phyloP scores from a whole-genome alignment of 1,139 yeast genomes.

The Sugiyamaella paludigena region DNA sequence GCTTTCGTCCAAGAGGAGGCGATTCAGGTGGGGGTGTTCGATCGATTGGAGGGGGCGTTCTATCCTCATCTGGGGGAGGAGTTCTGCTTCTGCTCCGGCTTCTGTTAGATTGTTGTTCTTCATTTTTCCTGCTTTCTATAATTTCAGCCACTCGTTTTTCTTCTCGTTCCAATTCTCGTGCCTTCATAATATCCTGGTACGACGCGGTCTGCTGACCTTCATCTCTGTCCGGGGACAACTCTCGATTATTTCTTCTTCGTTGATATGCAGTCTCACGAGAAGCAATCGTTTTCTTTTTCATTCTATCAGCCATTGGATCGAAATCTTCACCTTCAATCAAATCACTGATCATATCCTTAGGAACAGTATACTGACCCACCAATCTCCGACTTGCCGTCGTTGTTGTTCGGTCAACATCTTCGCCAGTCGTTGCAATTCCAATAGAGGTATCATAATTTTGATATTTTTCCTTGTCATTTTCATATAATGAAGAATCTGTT shows the following conservation, averaged over 20 bases:
- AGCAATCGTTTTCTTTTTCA: constrained; percentile 34
- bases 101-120: constrained; percentile 14
- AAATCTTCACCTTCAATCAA: constrained; percentile 36
- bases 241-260: constrained; percentile 40
- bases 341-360: constrained; percentile 32
- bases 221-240: constrained; percentile 33
- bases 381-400: constrained; percentile 13
- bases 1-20: constrained; percentile 17
- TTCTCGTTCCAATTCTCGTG: constrained; percentile 36
- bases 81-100: neutral
- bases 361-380: constrained; percentile 38
- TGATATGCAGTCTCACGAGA: constrained; percentile 46
- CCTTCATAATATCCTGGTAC: constrained; percentile 33
- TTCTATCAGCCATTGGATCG: constrained; percentile 40
- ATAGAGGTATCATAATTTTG: neutral
- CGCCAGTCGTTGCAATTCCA: neutral
- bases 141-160: constrained; percentile 32
- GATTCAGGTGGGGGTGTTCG: constrained; percentile 25
- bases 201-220: constrained; percentile 21
- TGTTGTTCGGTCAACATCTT: neutral
- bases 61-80: constrained; percentile 13
- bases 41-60: constrained; percentile 22
- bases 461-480: constrained; percentile 1
- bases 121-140: constrained; percentile 25
- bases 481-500: neutral